Percentiles rank a stretch among this genome's conserved stretches.
phyloP scores from a whole-genome alignment of 2,329 filamentous ascomycete species.

The Capronia epimyces region DNA sequence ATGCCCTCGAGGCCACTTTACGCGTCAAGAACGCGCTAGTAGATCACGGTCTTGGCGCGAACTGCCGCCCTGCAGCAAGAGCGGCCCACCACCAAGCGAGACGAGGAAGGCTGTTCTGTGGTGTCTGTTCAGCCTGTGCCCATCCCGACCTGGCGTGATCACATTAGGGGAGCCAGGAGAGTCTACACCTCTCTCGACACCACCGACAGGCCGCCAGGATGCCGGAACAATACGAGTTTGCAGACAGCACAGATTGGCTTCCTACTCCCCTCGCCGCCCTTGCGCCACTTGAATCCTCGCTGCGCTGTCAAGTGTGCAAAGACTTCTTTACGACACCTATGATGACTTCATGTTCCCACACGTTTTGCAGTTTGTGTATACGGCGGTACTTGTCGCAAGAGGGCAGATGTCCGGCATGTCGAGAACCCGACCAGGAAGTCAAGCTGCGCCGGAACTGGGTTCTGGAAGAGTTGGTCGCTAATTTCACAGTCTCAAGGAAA shows the following conservation, averaged over 20 bases:
- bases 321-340: slow-evolving; percentile 94
- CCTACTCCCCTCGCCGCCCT: slow-evolving; percentile 42
- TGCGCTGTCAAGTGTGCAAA: slow-evolving; percentile 96
- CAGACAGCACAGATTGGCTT: slow-evolving; percentile 47
- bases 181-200: not conserved
- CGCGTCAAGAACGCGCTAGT: not conserved
- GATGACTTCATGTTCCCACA: slow-evolving; percentile 90
- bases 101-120: not conserved
- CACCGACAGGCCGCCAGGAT: slow-evolving; percentile 4
- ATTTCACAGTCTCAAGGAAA: slow-evolving; percentile 63
- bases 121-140: not conserved
- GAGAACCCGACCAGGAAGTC: slow-evolving; percentile 70
- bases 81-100: not conserved
- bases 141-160: not conserved
- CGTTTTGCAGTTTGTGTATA: slow-evolving; percentile 95
- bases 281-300: slow-evolving; percentile 64
- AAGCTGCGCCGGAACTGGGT: slow-evolving; percentile 80
- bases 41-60: not conserved
- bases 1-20: not conserved
- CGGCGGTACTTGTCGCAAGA: slow-evolving; percentile 75
- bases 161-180: not conserved
- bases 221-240: slow-evolving; percentile 21
- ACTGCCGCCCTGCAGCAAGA: not conserved
- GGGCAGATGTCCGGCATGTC: slow-evolving; percentile 82
- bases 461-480: slow-evolving; percentile 75